Base-by-base conservation (phyloP, 2,329 filamentous ascomycete genomes). In the Boeremia exigua region DNA sequence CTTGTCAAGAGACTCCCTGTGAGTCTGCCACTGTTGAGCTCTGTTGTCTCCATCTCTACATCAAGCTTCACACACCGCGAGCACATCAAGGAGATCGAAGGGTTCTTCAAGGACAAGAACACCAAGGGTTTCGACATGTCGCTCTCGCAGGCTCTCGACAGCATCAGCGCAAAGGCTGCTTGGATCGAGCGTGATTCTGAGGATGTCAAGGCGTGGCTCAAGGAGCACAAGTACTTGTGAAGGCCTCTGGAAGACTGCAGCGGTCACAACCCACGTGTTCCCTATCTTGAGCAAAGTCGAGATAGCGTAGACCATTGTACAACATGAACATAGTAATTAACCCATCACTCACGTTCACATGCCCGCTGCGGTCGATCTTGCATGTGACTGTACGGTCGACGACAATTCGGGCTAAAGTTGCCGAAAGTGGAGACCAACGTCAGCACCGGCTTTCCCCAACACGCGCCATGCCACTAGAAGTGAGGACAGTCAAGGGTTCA, bases 111-210 rank as follows among this genome's bases (percentile, higher is more conserved):
- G 30, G 80, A 84, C 61, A 92, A 91, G 81, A 91, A 90, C 73
- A 96, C 89, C 58, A 96, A 90, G 80, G 87, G 92, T 38, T 98
- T 92, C 70, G 91, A 96, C 71, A 88, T 93, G 73, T 88, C 90
- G 44, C 81, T 98, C 54, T 91, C 92, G n/a, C 94, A 98, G 81
- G 94, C 89, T 74, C 83, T 89, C 65, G 94, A 98, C 75, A 83
- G 88, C 4, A 89, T 97, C 68, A 85, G 86, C 58, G 92, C 92
- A 51, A 98, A 96, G 85, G 83, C 88, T 66, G 84, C 87, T 56
- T 96, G 91, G 91, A 74, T 96, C 52, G 79, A 86, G 75, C 85
- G 92, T 55, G 93, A 96, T 75, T 81, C 83, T 38, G 82, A 85
- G 27, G 91, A 96, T 75, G 90, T 96, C n/a, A 82, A 85, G 73